Evolutionary conservation across 2,329 filamentous ascomycete species (phyloP), one percentile per base, ranked within the genome.

Genomic region (Monosporascus sp.): DNA sequence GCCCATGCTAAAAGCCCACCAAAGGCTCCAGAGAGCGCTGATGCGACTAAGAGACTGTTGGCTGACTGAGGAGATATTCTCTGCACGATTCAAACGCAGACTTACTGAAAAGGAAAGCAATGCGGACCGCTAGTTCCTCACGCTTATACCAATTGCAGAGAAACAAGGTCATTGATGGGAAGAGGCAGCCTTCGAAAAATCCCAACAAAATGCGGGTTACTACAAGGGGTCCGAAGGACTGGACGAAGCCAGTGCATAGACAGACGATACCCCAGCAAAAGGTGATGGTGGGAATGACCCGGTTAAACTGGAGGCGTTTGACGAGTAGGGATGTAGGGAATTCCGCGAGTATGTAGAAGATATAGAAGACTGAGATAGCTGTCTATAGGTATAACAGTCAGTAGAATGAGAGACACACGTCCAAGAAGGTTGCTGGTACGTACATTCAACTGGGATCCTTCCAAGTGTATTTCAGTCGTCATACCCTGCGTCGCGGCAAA

Each of bases 91-190:
- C 39, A 42, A 14, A 20, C 8, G 17, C 20, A 2, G 2, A 50
- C 57, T 47, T 41, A 55, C 57, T 54, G 36, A 66, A 66, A 9
- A 68, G 45, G n/a, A 66, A 61, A 0, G 62, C 59, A 3, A 66
- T 56, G 0, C 66, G 59, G 0, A 63, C 52, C 0, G 58, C 64
- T 9, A 68, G 31, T n/a, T 68, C 65, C 22, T 67, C 63, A 2
- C 61, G 60, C 5, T 65, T 68, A 54, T 67, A 68, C 59, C 65
- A 68, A 14, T 62, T 65, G 11, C 62, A 64, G 0, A 68, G 47
- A 20, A 65, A 61, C 17, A 65, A 58, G 0, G 63, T 59, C 25
- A 66, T 57, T 3, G 61, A 58, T 3, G 65, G 65, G n/a, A 66
- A 68, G 34, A 67, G 58, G 22, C 62, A 65, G 3, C 64, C 66